Base-by-base conservation (phyloP, 768 basidiomycete species). In the Calvatia gigantea region DNA sequence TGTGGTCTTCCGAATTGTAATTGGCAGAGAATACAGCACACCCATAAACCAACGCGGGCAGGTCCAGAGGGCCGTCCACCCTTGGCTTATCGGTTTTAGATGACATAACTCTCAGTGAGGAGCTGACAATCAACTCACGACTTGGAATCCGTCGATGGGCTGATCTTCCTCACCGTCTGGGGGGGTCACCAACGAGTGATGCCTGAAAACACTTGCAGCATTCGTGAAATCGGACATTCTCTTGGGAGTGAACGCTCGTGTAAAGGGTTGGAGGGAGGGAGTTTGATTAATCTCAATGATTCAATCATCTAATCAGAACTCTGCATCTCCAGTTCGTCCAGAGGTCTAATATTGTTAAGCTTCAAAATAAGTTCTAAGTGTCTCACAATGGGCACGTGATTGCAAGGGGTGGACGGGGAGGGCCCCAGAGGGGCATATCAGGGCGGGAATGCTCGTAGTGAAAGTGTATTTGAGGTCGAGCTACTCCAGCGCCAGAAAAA, bases 11-110 rank as follows among this genome's bases (percentile, higher is more conserved):
- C 14, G 72, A 64, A 61, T 89, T 91, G 63, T 93, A 92, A 47
- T 78, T 70, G 15, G 74, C 73, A 1, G 85, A 87, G 64, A 92
- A 83, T 6, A 88, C 65, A 0, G 82, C 91, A 27, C 87, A 85
- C 2, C 91, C 91, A 37, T 86, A 86, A 2, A 91, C 74, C 32
- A 93, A 72, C 14, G 70, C 69, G 8, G 81, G 74, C 19, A 82
- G 65, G 46, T 65, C 58, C 35, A 77, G 59, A 3, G 69, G 62
- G 14, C 73, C 74, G 19, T 68, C 67, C 28, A 75, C 62, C 9
- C 54, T 58, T 19, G 67, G 58, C 76, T 77, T 19, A 47, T 21
- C 43, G 25, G 39, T 33, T 53, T 27, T 42, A 12, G 33, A 39
- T 17, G n/a, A 49, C 46, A 14, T 17, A 47, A 35, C 12, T 32